Evolutionary conservation across 495 filamentous ascomycete species (phyloP).

Genomic region (Elasticomyces elasticus): DNA sequence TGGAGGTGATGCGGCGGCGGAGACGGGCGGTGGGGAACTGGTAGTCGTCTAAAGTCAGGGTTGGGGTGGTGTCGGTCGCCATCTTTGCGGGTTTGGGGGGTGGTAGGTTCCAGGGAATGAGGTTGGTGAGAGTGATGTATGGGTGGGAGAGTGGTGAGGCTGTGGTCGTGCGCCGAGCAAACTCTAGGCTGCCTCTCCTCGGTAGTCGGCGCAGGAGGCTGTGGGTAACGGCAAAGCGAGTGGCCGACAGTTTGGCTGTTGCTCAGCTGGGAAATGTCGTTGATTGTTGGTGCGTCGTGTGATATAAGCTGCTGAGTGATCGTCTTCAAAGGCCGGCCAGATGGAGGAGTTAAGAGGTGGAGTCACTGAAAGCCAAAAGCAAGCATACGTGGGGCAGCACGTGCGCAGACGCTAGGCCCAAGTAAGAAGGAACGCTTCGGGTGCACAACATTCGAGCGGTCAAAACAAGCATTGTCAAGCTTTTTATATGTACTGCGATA

Average conservation of each 20-base stretch:
- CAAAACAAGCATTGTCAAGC: not conserved
- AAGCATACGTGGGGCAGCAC: not conserved
- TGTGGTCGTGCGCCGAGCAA: not conserved
- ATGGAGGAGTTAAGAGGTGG: too few species aligned
- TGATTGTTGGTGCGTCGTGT: not conserved
- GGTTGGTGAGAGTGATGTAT: slow-evolving; percentile 1
- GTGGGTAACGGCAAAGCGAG: not conserved
- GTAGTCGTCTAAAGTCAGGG: slow-evolving; percentile 45
- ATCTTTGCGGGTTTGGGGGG: slow-evolving; percentile 9
- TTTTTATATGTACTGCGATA: too few species aligned
- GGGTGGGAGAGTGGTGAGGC: not conserved
- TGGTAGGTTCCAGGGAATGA: not conserved
- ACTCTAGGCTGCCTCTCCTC: not conserved
- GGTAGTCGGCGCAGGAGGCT: not conserved
- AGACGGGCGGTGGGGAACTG: slow-evolving; percentile 63
- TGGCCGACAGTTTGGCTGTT: not conserved
- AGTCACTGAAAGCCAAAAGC: not conserved
- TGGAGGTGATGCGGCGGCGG: slow-evolving; percentile 54
- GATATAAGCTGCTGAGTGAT: not conserved
- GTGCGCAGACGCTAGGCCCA: not conserved
- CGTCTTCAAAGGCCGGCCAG: not conserved
- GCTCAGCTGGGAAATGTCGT: not conserved
- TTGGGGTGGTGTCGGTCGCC: slow-evolving; percentile 3
- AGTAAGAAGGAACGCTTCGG: too few species aligned
- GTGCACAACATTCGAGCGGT: not conserved